Base-by-base conservation (phyloP, 768 basidiomycete genomes). In the Trichaptum fuscoviolaceum region DNA sequence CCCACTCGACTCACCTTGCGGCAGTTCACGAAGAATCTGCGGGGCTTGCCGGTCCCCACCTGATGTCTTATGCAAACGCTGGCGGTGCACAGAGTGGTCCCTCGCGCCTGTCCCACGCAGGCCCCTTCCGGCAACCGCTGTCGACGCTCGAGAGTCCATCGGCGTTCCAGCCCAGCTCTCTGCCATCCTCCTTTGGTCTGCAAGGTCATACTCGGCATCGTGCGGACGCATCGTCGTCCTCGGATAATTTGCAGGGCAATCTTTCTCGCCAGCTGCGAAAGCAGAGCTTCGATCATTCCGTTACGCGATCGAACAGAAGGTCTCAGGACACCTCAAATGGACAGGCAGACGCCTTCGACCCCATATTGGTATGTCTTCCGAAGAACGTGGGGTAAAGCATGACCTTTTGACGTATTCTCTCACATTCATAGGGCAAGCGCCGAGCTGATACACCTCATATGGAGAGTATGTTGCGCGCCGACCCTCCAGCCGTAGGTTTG, bases 241-340 rank as follows among this genome's bases (percentile, higher is more conserved):
- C 66, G 35, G 26, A 26, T 52, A 68, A 75, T 70, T 70, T 73
- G 73, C 65, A 62, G 70, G 42, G 70, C 69, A 77, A 83, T 34
- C 92, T 95, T 74, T 92, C 95, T 64, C 85, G 90, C 67, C 90
- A 91, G 76, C 92, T 94, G 67, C 86, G 95, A 68, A 97, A 97
- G 82, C 93, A 95, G 60, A 95, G 93, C 77, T 96, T 95, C 75
- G 95, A 97, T 76, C 95, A 95, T 77, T 95, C 95, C 3, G 89
- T 96, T 57, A 83, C 85, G 42, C 85, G 84, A 69, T 87, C 89
- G 68, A 85, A 52, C 42, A 61, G 8, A 66, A 64, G 26, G 18
- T 62, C 58, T 26, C 63, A 42, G 65, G 68, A 25, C 65, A 70
- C 12, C 69, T 65, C 1, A 66, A 27, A 36, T 63, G 62, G 25